These are phyloP conservation scores for Chrysanthemum makinoi DNA, from an alignment of 129 eudicot species.

Conservation along the genomic window DNA sequence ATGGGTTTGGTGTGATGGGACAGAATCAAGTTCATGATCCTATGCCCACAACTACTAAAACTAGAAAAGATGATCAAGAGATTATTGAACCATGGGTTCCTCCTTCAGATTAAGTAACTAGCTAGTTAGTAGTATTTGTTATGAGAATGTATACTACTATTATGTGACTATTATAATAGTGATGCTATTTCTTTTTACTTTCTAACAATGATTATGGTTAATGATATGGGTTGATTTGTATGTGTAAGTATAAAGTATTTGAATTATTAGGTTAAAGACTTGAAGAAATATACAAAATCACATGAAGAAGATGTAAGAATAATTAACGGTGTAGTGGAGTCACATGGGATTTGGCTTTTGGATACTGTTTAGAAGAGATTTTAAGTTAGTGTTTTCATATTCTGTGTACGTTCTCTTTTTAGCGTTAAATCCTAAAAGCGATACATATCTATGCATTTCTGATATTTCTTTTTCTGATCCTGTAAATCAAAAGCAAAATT, in stretches of 20 bases:
- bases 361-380: constrained; percentile 16
- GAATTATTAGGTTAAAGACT: not conserved
- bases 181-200: not conserved
- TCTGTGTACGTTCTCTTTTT: too few relatives aligned
- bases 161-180: not conserved
- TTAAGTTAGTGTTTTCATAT: too few relatives aligned
- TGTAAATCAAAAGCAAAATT: too few relatives aligned
- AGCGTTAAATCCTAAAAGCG: not conserved
- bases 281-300: not conserved
- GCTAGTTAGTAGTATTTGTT: not conserved
- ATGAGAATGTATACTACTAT: not conserved
- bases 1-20: constrained; percentile 11
- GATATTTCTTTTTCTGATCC: too few relatives aligned
- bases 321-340: constrained; percentile 2
- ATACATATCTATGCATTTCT: too few relatives aligned
- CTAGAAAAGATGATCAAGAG: constrained; percentile 12
- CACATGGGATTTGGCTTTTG: constrained; percentile 35
- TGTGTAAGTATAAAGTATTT: not conserved
- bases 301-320: not conserved
- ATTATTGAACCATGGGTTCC: constrained; percentile 29
- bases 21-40: constrained; percentile 3
- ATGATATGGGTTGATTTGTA: constrained; percentile 18
- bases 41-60: constrained; percentile 15
- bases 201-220: constrained; percentile 11
- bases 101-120: constrained; percentile 12